A percentile compares a stretch with the other conserved stretches of the same genome.
phyloP scores from a whole-genome alignment of 495 filamentous ascomycete genomes.

The Aspergillus taichungensis region DNA sequence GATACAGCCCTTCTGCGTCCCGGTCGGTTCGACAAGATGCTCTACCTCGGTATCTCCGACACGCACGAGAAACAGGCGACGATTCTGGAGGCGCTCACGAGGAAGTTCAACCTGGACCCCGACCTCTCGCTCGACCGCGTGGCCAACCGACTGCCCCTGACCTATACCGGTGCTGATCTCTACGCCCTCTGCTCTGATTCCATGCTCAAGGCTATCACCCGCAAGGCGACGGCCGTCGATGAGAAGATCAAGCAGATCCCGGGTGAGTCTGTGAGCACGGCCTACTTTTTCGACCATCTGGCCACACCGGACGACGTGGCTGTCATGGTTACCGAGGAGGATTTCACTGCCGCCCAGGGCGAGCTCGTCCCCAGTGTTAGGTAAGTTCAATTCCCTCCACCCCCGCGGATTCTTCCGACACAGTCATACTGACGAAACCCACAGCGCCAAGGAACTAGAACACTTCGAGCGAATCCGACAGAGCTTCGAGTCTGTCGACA shows the following conservation, averaged over 20 bases:
- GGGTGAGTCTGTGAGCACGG: conserved; percentile 60
- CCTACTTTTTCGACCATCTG: conserved; percentile 90
- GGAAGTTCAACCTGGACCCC: conserved; percentile 82
- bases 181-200: conserved; percentile 96
- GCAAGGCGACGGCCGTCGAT: conserved; percentile 78
- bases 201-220: conserved; percentile 96
- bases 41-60: conserved; percentile 91
- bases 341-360: conserved; percentile 69
- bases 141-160: conserved; percentile 77
- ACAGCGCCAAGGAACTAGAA: conserved; percentile 77
- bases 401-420: not conserved
- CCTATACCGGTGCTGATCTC: conserved; percentile 93
- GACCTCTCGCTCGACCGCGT: conserved; percentile 64
- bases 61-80: conserved; percentile 94
- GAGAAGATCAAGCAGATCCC: conserved; percentile 60
- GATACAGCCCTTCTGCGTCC: conserved; percentile 87
- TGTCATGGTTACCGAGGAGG: conserved; percentile 79
- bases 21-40: conserved; percentile 97
- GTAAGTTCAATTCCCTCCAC: conserved; percentile 26
- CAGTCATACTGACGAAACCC: conserved; percentile 14
- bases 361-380: conserved; percentile 89
- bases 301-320: conserved; percentile 72
- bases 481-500: conserved; percentile 60
- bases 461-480: conserved; percentile 83
- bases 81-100: conserved; percentile 86